These are phyloP conservation scores for Vicia sativa DNA, from an alignment of 306 rosid genomes.

Conservation along the genomic window DNA sequence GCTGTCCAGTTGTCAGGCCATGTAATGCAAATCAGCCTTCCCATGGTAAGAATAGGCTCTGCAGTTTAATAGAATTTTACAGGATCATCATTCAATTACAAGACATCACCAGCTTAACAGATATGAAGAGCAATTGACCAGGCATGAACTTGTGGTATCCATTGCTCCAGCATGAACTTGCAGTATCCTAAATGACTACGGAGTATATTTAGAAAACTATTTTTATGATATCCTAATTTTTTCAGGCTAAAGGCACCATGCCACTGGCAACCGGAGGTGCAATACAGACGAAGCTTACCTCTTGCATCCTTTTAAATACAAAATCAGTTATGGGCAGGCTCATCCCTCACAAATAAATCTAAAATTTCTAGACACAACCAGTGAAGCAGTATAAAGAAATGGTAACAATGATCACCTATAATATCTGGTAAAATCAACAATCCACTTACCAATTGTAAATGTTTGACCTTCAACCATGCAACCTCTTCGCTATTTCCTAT, in stretches of 20 bases:
- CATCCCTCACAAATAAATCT: background rate
- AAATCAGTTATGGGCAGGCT: background rate
- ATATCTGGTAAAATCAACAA: slow-evolving; percentile 27
- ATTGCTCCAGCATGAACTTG: too few species aligned
- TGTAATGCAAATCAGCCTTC: slow-evolving; percentile 68
- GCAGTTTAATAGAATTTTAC: slow-evolving; percentile 37
- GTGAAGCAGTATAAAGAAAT: slow-evolving; percentile 20
- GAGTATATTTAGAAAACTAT: too few species aligned
- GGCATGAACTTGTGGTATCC: background rate
- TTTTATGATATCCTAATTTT: too few species aligned
- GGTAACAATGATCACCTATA: slow-evolving; percentile 25
- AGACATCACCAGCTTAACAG: background rate
- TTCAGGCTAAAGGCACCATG: too few species aligned
- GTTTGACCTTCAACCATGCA: slow-evolving; percentile 94
- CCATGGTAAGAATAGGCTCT: slow-evolving; percentile 94
- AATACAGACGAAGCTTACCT: too few species aligned
- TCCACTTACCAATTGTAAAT: slow-evolving; percentile 87
- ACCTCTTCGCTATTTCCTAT: slow-evolving; percentile 83
- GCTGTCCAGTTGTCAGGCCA: slow-evolving; percentile 98
- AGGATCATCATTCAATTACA: slow-evolving; percentile 30
- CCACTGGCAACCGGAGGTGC: too few species aligned
- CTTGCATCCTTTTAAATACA: background rate
- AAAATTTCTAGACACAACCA: slow-evolving; percentile 19
- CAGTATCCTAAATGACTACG: too few species aligned
- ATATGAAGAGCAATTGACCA: background rate